Evolutionary conservation across 345 rosid species (phyloP), one percentile per base, ranked within the genome.

Genomic region (Crucihimalaya himalaica): DNA sequence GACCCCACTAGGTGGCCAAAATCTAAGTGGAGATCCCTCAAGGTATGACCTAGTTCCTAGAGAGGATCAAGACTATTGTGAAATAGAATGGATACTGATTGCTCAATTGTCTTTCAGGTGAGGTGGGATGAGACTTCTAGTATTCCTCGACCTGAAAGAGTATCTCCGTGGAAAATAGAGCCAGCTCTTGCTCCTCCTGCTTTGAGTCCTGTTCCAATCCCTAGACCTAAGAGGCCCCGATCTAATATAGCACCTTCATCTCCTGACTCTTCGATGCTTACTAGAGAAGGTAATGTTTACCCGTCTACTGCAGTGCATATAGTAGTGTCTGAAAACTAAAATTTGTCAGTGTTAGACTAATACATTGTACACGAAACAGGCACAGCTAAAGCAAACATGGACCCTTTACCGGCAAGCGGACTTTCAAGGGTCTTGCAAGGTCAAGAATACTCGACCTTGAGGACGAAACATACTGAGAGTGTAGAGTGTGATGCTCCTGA

Each of bases 161-260:
- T 92, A 53, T 92, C 97, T 31, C 94, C 94, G 5, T 89, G 96
- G 97, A 87, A 88, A 74, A 78, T 92, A 73, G 96, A 92, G 71
- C 94, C 96, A 76, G 88, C 92, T 42, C 40, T 88, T 74, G 82
- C 97, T 72, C 94, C 94, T 65, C 85, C 89, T 70, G 87, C 93
- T 12, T 73, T 88, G 42, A 86, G 79, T 76, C 86, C 87, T 25
- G 84, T 85, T 72, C 87, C 91, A 12, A 66, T 82, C 75, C 74
- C 89, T 18, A 81, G 89, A 78, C 78, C 84, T 12, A 92, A 89
- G 70, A 83, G 94, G 81, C 82, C 86, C 8, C 79, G 96, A 48
- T 27, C 91, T 59, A 88, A 59, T 68, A 60, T 86, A 42, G 73
- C 79, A 54, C 81, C 83, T 18, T 78, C 85, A n/a, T 84, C 96